Evolutionary conservation across 163 green algal species (phyloP).

Genomic region (Chlorella variabilis): DNA sequence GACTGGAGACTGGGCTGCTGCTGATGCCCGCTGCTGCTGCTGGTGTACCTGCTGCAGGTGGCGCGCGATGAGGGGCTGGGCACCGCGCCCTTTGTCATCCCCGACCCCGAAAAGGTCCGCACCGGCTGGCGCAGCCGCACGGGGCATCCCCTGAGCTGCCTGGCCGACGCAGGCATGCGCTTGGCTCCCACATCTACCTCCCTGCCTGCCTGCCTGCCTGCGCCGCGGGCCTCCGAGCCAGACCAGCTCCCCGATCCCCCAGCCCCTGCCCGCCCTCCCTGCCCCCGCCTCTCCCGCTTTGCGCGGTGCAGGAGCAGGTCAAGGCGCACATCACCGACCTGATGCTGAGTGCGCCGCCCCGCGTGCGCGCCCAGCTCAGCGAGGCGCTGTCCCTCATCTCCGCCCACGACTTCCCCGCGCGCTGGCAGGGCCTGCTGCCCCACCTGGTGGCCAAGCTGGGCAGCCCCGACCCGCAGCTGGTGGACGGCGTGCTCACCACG

Average conservation of each 20-base stretch:
- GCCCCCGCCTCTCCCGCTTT: too few species aligned
- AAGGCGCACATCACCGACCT: constrained; percentile 86
- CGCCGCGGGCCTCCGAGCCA: too few species aligned
- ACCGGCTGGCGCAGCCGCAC: too few species aligned
- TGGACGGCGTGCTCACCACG: constrained; percentile 85
- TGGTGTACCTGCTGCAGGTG: constrained; percentile 13
- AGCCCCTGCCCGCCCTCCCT: neutral
- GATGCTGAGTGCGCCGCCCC: constrained; percentile 84
- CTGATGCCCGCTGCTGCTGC: neutral
- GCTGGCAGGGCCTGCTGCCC: constrained; percentile 90
- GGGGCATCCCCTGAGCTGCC: too few species aligned
- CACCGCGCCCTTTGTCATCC: constrained; percentile 42
- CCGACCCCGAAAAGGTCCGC: constrained; percentile 76
- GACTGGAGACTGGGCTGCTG: too few species aligned
- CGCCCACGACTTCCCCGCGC: constrained; percentile 89
- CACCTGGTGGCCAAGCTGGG: constrained; percentile 85
- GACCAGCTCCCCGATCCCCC: too few species aligned
- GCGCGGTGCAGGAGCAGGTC: constrained; percentile 78
- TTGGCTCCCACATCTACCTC: too few species aligned
- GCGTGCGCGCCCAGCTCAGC: constrained; percentile 90
- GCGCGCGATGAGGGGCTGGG: constrained; percentile 29
- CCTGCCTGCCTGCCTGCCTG: neutral
- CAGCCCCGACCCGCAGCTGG: constrained; percentile 32
- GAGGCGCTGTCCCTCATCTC: constrained; percentile 96
- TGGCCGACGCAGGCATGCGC: too few species aligned